Conservation (phyloP, 2,329 filamentous ascomycete species). For the Trichoderma oligosporum region DNA sequence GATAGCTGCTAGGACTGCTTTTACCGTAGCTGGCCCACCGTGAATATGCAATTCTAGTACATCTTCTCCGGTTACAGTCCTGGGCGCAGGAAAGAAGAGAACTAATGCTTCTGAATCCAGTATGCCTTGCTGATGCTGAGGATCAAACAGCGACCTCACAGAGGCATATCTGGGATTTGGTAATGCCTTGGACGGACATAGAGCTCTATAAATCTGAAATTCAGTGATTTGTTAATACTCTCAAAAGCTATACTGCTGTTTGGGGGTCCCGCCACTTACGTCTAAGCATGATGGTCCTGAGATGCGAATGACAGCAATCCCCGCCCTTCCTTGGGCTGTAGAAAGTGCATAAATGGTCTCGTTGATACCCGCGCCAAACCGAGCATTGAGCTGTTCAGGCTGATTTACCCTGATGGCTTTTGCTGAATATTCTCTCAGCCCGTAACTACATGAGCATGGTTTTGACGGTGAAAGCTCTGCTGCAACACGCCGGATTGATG, state of each 20-base stretch:
- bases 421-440: not conserved
- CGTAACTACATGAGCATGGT: not conserved
- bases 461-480: not conserved
- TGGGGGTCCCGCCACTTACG: too few relatives aligned
- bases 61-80: constrained; percentile 87
- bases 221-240: constrained; percentile 7
- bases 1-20: constrained; percentile 77
- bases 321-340: constrained; percentile 77
- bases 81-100: constrained; percentile 75
- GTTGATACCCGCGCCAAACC: constrained; percentile 22
- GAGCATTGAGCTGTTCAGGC: not conserved
- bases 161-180: constrained; percentile 58
- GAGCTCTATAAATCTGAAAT: constrained; percentile 45
- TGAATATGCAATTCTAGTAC: constrained; percentile 93
- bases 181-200: constrained; percentile 46
- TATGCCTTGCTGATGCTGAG: constrained; percentile 47
- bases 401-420: too few relatives aligned
- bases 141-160: constrained; percentile 69
- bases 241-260: not conserved
- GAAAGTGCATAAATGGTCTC: constrained; percentile 91
- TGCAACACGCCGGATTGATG: not conserved
- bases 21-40: constrained; percentile 83
- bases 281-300: constrained; percentile 73
- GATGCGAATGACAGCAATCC: constrained; percentile 84
- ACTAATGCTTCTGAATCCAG: constrained; percentile 75